A percentile compares a stretch with the other conserved stretches of the same genome.
Conservation (phyloP, 768 basidiomycete genomes). For the Hemileccinum impolitum region DNA sequence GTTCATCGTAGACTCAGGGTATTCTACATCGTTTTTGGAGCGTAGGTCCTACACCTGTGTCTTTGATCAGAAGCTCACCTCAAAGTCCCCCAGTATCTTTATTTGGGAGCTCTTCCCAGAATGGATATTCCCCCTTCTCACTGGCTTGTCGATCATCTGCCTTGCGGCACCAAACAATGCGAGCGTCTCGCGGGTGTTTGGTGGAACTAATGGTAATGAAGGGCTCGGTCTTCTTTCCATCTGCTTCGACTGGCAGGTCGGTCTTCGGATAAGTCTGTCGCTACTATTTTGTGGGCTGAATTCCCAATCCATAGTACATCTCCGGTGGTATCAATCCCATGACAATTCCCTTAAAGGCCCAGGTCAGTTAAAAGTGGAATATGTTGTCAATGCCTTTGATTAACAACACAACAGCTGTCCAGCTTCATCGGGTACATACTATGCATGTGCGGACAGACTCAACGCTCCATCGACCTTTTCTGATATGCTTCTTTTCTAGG, state of each 20-base stretch:
- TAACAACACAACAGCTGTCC: conserved; percentile 34
- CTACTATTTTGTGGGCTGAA: not conserved
- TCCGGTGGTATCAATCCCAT: conserved; percentile 40
- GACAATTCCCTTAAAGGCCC: conserved; percentile 52
- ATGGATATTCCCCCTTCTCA: conserved; percentile 54
- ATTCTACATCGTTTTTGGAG: conserved; percentile 23
- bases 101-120: conserved; percentile 26
- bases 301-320: conserved; percentile 18
- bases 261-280: conserved; percentile 21
- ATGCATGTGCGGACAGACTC: conserved; percentile 36
- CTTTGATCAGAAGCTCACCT: not conserved
- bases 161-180: conserved; percentile 49
- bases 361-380: conserved; percentile 21
- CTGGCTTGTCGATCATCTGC: conserved; percentile 61
- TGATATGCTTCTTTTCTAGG: conserved; percentile 13
- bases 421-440: conserved; percentile 46
- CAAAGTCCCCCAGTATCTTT: conserved; percentile 31
- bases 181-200: conserved; percentile 54
- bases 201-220: conserved; percentile 61
- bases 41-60: conserved; percentile 31
- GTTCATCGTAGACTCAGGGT: conserved; percentile 40
- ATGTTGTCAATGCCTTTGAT: not conserved
- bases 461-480: not conserved
- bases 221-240: conserved; percentile 58
- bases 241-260: conserved; percentile 58